phyloP scores from a whole-genome alignment of 345 rosid species.

The Erodium maritimum region DNA sequence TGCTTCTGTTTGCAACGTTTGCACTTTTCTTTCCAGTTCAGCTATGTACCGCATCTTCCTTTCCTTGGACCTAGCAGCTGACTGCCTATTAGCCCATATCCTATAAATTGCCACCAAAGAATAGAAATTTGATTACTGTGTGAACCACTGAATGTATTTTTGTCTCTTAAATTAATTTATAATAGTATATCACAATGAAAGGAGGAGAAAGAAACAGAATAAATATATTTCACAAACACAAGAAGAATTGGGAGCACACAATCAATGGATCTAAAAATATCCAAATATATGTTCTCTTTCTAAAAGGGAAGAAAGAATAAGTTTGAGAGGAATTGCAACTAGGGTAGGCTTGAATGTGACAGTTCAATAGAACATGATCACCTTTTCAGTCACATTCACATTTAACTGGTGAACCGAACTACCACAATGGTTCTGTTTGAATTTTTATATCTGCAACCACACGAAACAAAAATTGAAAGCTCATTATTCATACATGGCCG shows the following conservation, averaged over 20 bases:
- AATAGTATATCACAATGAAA: not conserved
- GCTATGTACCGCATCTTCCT: conserved; percentile 88
- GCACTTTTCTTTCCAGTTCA: conserved; percentile 88
- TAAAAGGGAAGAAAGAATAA: not conserved
- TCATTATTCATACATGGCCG: not conserved
- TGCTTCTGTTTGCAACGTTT: conserved; percentile 82
- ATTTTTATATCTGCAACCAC: not conserved
- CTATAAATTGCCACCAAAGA: conserved; percentile 18
- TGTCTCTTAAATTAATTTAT: too few species aligned
- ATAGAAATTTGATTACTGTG: not conserved
- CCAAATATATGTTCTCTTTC: not conserved
- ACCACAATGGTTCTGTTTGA: not conserved
- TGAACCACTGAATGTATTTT: not conserved
- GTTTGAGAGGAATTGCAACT: not conserved
- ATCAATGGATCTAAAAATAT: too few species aligned
- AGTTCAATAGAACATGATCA: not conserved
- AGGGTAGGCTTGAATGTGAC: not conserved
- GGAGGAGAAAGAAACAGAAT: not conserved
- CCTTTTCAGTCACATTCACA: not conserved
- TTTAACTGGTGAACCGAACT: not conserved
- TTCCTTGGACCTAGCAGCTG: conserved; percentile 95
- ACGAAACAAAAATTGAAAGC: not conserved
- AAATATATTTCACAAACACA: not conserved
- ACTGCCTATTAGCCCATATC: conserved; percentile 79
- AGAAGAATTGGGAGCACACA: not conserved